Evolutionary conservation across 495 filamentous ascomycete genomes (phyloP), one percentile per base, ranked within the genome.

Genomic region (Collariella sp.): DNA sequence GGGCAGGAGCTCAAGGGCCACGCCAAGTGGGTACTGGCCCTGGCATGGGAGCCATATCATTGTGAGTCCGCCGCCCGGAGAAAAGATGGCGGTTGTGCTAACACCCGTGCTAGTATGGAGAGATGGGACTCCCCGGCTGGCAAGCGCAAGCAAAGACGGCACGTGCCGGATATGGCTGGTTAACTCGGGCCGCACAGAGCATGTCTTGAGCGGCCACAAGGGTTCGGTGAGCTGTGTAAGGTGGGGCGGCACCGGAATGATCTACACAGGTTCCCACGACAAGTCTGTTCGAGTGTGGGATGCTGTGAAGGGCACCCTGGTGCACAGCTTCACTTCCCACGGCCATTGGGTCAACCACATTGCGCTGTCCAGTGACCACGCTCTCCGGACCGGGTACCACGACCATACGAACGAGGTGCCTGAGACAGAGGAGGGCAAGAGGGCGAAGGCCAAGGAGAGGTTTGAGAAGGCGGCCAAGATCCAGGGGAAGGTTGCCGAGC

Each of bases 321-420:
- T 87, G 38, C 85, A 94, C 66, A 88, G 82, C 1, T 72, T 97
- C 31, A 82, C 82, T 1, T 77, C 85, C 1, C 94, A 99, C 64
- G 88, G 88, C 1, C 91, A 96, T 67, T 94, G 93, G 79, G 84
- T 99, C 10, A 99, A 99, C 69, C 89, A 97, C 66, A 82, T 99
- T 10, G 89, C 93, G 0, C 77, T 99, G 7, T 96, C 91, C 2
- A 96, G 89, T 1, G 94, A 97, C 65, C 87, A 87, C 60, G 89
- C 84, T n/a, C 76, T 96, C 16, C 83, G 90, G 46, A 95, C 89
- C 2, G 85, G 80, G 0, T 99, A 83, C 72, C 84, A 91, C 60
- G 91, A 96, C 63, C 89, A 95, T 67, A 87, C 84, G 2, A 71
- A 70, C 40, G 67, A 69, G 15, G 75, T 86, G 0, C 93, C 91